Conservation (phyloP, 129 eudicot genomes). For the Saussurea involucrata region DNA sequence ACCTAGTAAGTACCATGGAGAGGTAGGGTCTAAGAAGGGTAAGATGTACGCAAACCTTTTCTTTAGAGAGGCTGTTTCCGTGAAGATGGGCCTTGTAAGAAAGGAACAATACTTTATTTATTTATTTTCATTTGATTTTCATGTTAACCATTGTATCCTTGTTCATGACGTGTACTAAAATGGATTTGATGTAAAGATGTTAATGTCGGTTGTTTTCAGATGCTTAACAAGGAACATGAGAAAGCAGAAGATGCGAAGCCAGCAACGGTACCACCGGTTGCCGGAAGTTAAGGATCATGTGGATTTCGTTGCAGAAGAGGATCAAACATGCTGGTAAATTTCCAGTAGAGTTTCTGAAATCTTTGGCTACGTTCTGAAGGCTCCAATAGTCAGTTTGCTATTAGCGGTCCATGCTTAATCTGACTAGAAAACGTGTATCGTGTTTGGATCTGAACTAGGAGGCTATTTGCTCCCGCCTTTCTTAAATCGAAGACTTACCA, state of each 20-base stretch:
- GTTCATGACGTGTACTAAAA: not conserved
- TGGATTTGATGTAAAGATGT: not conserved
- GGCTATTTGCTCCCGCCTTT: not conserved
- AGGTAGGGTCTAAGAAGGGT: too few species aligned
- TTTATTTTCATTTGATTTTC: not conserved
- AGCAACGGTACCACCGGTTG: conserved; percentile 45
- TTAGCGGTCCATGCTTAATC: not conserved
- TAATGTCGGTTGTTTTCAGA: conserved; percentile 24
- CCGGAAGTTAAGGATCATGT: conserved; percentile 32
- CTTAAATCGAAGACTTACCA: not conserved
- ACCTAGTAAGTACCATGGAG: too few species aligned
- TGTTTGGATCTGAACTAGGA: not conserved
- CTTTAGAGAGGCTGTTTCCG: too few species aligned
- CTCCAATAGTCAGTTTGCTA: not conserved
- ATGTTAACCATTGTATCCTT: not conserved
- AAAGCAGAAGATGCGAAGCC: conserved; percentile 60
- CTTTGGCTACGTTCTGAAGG: not conserved
- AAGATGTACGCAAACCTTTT: too few species aligned
- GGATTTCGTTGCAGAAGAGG: not conserved
- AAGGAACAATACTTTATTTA: not conserved
- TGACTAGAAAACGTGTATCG: not conserved
- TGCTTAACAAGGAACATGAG: conserved; percentile 63
- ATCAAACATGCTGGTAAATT: not conserved
- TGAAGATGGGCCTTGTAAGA: too few species aligned
- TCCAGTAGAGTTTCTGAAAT: not conserved